Percentiles rank a stretch among this genome's conserved stretches.
Evolutionary conservation across 441 rosid genomes (phyloP).

Genomic region (Arabidopsis lyrata): DNA sequence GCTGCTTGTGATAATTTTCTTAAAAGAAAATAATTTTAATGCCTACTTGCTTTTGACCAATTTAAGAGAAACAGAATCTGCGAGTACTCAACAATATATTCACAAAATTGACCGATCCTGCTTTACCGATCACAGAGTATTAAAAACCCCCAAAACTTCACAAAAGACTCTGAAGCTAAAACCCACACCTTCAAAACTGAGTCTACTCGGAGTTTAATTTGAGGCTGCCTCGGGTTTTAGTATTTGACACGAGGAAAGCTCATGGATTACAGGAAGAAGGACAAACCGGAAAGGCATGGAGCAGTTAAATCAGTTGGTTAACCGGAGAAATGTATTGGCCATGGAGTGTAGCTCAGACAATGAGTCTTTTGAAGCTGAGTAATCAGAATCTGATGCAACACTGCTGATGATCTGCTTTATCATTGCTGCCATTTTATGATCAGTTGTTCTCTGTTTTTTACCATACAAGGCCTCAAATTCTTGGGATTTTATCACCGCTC

Average conservation of each 20-base stretch:
- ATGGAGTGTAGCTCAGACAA: slow-evolving; percentile 56
- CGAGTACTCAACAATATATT: slow-evolving; percentile 17
- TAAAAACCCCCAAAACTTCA: neutral
- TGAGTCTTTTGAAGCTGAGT: slow-evolving; percentile 34
- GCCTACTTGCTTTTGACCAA: neutral
- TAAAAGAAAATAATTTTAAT: neutral
- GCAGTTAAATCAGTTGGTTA: slow-evolving; percentile 29
- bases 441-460: slow-evolving; percentile 40
- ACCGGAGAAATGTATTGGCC: slow-evolving; percentile 53
- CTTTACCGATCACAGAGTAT: slow-evolving; percentile 29
- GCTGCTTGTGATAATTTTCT: neutral
- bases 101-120: slow-evolving; percentile 22
- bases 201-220: slow-evolving; percentile 4
- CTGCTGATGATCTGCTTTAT: slow-evolving; percentile 53
- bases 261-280: neutral
- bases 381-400: slow-evolving; percentile 39
- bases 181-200: neutral
- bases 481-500: slow-evolving; percentile 76
- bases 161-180: slow-evolving; percentile 1
- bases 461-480: slow-evolving; percentile 78
- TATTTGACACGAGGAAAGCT: slow-evolving; percentile 13
- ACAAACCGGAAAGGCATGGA: slow-evolving; percentile 4
- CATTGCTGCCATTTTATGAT: slow-evolving; percentile 44
- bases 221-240: neutral
- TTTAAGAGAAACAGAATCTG: neutral